These are phyloP conservation scores for Nicotiana sylvestris DNA, from an alignment of 257 asterid species.

Conservation along the genomic window DNA sequence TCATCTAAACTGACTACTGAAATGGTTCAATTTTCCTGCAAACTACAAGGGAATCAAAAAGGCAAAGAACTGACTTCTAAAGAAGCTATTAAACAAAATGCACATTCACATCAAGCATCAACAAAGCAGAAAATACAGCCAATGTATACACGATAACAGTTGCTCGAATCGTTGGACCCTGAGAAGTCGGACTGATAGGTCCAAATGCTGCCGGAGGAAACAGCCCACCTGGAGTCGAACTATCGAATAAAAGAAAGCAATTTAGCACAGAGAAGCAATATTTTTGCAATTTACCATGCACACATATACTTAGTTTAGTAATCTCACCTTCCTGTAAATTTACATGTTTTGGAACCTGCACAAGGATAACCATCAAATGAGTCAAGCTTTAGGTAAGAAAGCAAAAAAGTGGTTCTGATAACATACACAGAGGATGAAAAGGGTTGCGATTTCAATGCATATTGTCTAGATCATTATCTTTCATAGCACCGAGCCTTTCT, in stretches of 20 bases:
- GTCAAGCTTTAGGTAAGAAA: not conserved
- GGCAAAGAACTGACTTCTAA: not conserved
- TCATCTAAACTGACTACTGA: conserved; percentile 5
- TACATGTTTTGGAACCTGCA: conserved; percentile 84
- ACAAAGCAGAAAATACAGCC: conserved; percentile 24
- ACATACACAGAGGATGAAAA: not conserved
- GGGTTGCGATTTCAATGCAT: not conserved
- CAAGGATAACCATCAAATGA: not conserved
- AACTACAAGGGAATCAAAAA: conserved; percentile 3
- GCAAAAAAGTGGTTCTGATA: not conserved
- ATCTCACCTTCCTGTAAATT: conserved; percentile 73
- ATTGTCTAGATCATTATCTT: not conserved
- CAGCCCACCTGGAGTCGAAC: conserved; percentile 40
- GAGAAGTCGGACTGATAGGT: conserved; percentile 42
- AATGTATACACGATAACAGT: conserved; percentile 19
- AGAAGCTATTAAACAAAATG: conserved; percentile 22
- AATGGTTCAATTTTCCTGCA: conserved; percentile 3
- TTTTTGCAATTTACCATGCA: not conserved
- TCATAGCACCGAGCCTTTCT: no score
- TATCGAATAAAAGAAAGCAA: conserved; percentile 21
- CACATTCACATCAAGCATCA: conserved; percentile 28
- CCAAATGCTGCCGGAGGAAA: conserved; percentile 59
- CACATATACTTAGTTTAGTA: not conserved
- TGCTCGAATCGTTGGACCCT: conserved; percentile 25
- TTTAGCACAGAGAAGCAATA: not conserved